Evolutionary conservation across 352 stramenopile genomes (phyloP), one percentile per base, ranked within the genome.

Genomic region (Globisporangium paroecandrum): DNA sequence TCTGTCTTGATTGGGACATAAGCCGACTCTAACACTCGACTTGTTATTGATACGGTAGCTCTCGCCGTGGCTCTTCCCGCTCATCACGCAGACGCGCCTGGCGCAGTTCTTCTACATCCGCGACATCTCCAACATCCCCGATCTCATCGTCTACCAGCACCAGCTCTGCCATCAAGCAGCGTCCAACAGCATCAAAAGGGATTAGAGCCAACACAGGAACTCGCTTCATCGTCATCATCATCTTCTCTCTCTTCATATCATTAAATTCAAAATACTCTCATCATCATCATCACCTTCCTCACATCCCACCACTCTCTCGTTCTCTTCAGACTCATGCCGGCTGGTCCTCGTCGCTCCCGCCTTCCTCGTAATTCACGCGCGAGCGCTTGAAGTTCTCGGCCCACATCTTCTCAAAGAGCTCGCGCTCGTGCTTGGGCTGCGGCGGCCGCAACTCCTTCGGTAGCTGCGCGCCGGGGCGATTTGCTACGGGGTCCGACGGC

Each of bases 321-420:
- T 22, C 15, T 64, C 59, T 13, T 32, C 43, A 6, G 29, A 20
- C 18, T 64, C 22, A 67, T 41, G 24, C 49, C 13, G 62, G 43
- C 47, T 55, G 36, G 0, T 24, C n/a, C n/a, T 29, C 49, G 29
- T 67, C 53, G 9, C 41, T 53, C 4, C 1, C 36, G 34, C 38
- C 56, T 34, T 51, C 64, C 32, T 71, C 69, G 60, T 95, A 95
- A 32, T 94, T 76, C 32, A 95, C 88, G 29, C 77, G 84, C 29
- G 93, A 98, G 41, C 91, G 78, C 54, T 94, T 90, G 79, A 99
- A 99, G 76, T 99, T 99, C 71, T 99, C 90, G 8, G 91, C 90
- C 97, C 97, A 99, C 79, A 98, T 90, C 81, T 98, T 96, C 77
- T 99, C 96, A 77, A 98, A 99, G 53, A 98, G 89, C 53, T 97